Evolutionary conservation across 192 early-diverging fungal species (phyloP), one percentile per base, ranked within the genome.

Genomic region (Funneliformis geosporum): DNA sequence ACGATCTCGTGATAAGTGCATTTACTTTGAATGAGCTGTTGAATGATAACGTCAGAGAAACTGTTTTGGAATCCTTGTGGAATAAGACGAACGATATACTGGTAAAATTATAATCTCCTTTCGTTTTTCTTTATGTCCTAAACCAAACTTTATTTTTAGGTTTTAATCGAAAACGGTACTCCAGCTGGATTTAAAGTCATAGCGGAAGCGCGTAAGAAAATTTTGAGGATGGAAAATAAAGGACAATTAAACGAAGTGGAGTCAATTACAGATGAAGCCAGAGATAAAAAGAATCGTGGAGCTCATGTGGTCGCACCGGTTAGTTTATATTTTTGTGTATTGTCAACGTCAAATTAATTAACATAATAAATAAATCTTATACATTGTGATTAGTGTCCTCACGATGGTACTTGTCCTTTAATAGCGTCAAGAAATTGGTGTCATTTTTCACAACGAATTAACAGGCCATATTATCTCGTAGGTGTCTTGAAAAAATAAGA

Each of bases 91-190:
- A 80, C 3, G 94, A 97, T 80, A 87, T 91, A 4, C 83, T 97
- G 79, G 91, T 91, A 80, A 67, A 6, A 16, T 38, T 25, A 42
- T 10, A 40, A 39, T 0, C 7, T 28, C 14, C 5, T 27, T 68
- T 4, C 33, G 6, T 7, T 75, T 38, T 11, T 60, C 21, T 28
- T n/a, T 47, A 33, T 42, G 33, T 5, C n/a, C 27, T n/a, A 47
- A 44, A 11, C 18, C 39, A 21, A 43, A 23, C 2, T 39, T 25
- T 44, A 18, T 33, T 67, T n/a, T 25, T 68, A 88, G 87, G 86
- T 95, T n/a, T 81, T 97, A 62, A 88, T 97, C 38, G 96, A 97
- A 64, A 89, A 94, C 11, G 96, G 96, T 10, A 93, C 92, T 14
- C 92, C 93, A 0, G 84, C 87, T 60, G 92, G 93, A 8, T 91